Base-by-base conservation (phyloP, 2,329 filamentous ascomycete species). In the Hypoxylon sp. region DNA sequence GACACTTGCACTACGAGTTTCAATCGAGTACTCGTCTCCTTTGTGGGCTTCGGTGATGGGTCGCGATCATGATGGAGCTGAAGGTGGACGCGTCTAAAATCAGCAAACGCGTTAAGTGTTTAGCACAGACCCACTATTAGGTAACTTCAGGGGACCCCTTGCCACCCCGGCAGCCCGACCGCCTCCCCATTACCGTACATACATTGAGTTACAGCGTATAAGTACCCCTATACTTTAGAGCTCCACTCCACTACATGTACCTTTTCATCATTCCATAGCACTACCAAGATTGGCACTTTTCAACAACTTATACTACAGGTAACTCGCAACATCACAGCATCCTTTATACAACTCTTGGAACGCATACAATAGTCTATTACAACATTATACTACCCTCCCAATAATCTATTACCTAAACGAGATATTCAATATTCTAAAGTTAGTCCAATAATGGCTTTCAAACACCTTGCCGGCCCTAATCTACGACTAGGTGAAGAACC, bases 71-170 rank as follows among this genome's bases (percentile, higher is more conserved):
- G 55, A 54, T 50, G 35, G n/a, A 66, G 44, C 26, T 63, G 47
- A 59, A 53, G 37, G 19, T 29, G 39, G 35, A 71, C 69, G 69
- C 68, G 70, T 69, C 60, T 48, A 44, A 31, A 58, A 53, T 39
- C 17, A 26, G 46, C 47, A 14, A 54, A 71, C 70, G 70, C 70
- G 70, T 72, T 71, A 69, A 72, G 68, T 71, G 65, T 60, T 29
- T 14, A 65, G 68, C 70, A 72, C 68, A 33, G 68, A 63, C 70
- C 68, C 63, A n/a, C 11, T 37, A 31, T 31, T 31, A 31, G 29
- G 13, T 14, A 29, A 11, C n/a, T 67, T 60, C 29, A 62, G 58
- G 68, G 68, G 59, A 24, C 3, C 31, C 47, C 52, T 50, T 22
- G 42, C 39, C 39, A 44, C 33, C n/a, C n/a, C n/a, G n/a, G n/a